A percentile compares a stretch with the other conserved stretches of the same genome.
Evolutionary conservation across 352 stramenopile genomes (phyloP).

Genomic region (Blastocystis sp.): DNA sequence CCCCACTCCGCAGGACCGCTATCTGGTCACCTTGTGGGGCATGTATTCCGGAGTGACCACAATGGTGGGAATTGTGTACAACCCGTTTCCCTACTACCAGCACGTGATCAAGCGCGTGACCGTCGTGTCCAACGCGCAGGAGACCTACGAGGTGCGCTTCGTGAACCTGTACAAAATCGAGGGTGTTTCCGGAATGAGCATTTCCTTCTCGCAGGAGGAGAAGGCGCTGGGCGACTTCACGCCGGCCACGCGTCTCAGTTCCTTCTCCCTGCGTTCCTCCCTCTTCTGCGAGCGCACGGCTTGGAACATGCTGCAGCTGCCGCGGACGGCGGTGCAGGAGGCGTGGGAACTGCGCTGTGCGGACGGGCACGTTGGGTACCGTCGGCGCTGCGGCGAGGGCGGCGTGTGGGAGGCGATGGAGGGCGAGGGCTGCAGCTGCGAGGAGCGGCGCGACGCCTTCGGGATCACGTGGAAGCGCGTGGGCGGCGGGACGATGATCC

Average conservation of each 20-base stretch:
- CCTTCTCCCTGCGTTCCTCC: neutral
- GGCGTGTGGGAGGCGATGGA: slow-evolving; percentile 31
- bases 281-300: neutral
- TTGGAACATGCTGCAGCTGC: neutral
- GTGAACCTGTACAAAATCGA: neutral
- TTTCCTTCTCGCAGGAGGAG: neutral
- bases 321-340: neutral
- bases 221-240: neutral
- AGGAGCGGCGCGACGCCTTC: neutral
- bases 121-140: neutral
- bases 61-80: slow-evolving; percentile 39
- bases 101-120: slow-evolving; percentile 33
- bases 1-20: slow-evolving; percentile 16
- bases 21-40: slow-evolving; percentile 37
- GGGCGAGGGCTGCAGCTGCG: slow-evolving; percentile 11
- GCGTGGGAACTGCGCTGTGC: neutral
- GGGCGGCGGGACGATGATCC: slow-evolving; percentile 22
- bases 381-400: neutral
- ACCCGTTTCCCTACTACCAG: slow-evolving; percentile 53
- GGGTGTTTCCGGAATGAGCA: neutral
- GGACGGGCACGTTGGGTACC: neutral
- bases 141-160: slow-evolving; percentile 41
- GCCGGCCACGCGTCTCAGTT: neutral
- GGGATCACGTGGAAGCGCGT: slow-evolving; percentile 18
- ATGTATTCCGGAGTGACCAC: neutral